Evolutionary conservation across 2,329 filamentous ascomycete genomes (phyloP).

Genomic region (Penicillium sumatraense): DNA sequence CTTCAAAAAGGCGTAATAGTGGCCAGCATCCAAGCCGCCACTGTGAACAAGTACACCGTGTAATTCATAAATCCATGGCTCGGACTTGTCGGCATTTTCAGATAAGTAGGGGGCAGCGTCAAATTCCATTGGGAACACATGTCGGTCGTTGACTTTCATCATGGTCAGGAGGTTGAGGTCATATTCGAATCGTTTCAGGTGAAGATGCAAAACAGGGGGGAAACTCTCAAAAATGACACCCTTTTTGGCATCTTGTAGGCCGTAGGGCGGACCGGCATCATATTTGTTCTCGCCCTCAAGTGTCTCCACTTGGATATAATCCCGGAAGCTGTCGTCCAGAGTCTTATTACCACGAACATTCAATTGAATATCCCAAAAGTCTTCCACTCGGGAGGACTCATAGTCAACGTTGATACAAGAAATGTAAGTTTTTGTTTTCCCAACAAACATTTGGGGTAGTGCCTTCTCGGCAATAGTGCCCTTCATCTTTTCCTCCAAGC

Average conservation of each 20-base stretch:
- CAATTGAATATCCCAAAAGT: slow-evolving; percentile 98
- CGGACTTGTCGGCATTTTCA: slow-evolving; percentile 81
- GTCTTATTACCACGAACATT: slow-evolving; percentile 95
- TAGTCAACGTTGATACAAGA: slow-evolving; percentile 98
- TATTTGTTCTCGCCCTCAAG: slow-evolving; percentile 99
- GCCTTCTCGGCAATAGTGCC: slow-evolving; percentile 89
- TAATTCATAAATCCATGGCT: slow-evolving; percentile 88
- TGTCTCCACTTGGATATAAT: slow-evolving; percentile 95
- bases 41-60: slow-evolving; percentile 96
- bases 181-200: slow-evolving; percentile 97
- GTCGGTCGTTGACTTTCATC: slow-evolving; percentile 80
- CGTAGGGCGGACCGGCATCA: slow-evolving; percentile 85
- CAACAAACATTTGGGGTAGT: slow-evolving; percentile 87
- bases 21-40: slow-evolving; percentile 93
- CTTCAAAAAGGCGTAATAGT: slow-evolving; percentile 97
- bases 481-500: slow-evolving; percentile 97
- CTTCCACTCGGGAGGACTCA: slow-evolving; percentile 92
- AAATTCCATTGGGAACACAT: slow-evolving; percentile 55
- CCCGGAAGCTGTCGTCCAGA: slow-evolving; percentile 89
- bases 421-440: slow-evolving; percentile 98
- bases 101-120: slow-evolving; percentile 82
- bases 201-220: slow-evolving; percentile 89
- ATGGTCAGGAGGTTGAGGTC: slow-evolving; percentile 94
- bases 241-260: slow-evolving; percentile 95
- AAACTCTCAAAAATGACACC: slow-evolving; percentile 97